phyloP scores from a whole-genome alignment of 2,329 filamentous ascomycete species.

The Mariannaea sp. region DNA sequence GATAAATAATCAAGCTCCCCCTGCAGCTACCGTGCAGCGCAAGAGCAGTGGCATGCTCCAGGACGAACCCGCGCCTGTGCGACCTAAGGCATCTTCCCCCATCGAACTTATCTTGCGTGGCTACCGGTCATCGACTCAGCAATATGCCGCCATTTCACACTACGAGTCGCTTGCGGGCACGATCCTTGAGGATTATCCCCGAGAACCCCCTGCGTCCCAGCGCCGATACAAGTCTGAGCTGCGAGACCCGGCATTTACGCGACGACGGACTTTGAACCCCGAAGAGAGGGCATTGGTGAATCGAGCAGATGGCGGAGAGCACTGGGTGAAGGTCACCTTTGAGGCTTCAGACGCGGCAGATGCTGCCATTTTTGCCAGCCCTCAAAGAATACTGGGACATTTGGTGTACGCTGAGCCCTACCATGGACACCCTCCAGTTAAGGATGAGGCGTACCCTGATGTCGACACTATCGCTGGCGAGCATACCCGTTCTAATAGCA shows the following conservation, averaged over 20 bases:
- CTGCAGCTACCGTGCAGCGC: slow-evolving; percentile 38
- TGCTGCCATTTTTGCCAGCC: slow-evolving; percentile 70
- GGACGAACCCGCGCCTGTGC: slow-evolving; percentile 47
- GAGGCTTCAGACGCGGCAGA: slow-evolving; percentile 75
- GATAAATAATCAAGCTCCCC: slow-evolving; percentile 54
- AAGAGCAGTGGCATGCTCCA: slow-evolving; percentile 46
- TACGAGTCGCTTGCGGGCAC: slow-evolving; percentile 85
- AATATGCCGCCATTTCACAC: slow-evolving; percentile 88
- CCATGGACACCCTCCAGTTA: slow-evolving; percentile 64
- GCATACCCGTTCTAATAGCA: slow-evolving; percentile 43
- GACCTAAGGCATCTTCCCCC: slow-evolving; percentile 49
- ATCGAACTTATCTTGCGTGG: slow-evolving; percentile 86
- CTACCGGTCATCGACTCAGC: slow-evolving; percentile 66
- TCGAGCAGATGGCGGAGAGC: slow-evolving; percentile 78
- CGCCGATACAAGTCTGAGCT: slow-evolving; percentile 75
- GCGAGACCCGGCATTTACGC: slow-evolving; percentile 72
- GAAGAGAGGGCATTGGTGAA: slow-evolving; percentile 81
- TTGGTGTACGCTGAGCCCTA: slow-evolving; percentile 74
- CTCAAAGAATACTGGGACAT: slow-evolving; percentile 72
- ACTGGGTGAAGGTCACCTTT: slow-evolving; percentile 91
- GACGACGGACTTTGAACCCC: slow-evolving; percentile 66
- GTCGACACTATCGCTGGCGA: slow-evolving; percentile 46
- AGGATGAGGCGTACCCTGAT: slow-evolving; percentile 67
- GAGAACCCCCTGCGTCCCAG: slow-evolving; percentile 75
- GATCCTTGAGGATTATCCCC: slow-evolving; percentile 92